phyloP scores from a whole-genome alignment of 2,329 filamentous ascomycete species.

The Aspergillus sp. region DNA sequence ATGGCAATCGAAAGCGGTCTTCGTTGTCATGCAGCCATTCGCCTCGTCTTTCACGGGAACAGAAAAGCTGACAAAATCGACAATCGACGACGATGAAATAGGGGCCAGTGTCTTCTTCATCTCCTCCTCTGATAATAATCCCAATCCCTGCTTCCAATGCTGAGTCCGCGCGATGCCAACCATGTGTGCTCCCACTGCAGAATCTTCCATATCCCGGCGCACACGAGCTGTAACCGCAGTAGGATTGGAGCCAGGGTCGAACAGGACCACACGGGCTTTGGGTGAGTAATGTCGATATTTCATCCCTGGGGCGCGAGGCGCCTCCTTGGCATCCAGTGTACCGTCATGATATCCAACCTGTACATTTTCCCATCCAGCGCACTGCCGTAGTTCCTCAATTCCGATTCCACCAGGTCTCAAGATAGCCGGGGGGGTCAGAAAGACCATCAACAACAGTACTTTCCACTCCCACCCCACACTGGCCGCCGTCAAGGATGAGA shows the following conservation, averaged over 20 bases:
- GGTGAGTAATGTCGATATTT: constrained; percentile 99
- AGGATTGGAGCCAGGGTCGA: constrained; percentile 53
- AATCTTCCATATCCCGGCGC: constrained; percentile 26
- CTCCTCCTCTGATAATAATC: constrained; percentile 16
- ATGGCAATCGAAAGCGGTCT: constrained; percentile 60
- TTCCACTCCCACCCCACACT: constrained; percentile 85
- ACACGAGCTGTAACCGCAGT: constrained; percentile 26
- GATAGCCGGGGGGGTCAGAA: constrained; percentile 69
- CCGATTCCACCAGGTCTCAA: constrained; percentile 83
- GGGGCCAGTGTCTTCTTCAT: constrained; percentile 15
- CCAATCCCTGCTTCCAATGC: constrained; percentile 28
- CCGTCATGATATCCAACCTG: constrained; percentile 74
- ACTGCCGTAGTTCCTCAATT: constrained; percentile 69
- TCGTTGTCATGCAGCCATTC: constrained; percentile 13
- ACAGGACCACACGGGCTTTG: constrained; percentile 77
- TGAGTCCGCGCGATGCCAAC: constrained; percentile 39
- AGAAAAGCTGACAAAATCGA: constrained; percentile 21
- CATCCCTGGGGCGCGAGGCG: constrained; percentile 89
- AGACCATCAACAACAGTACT: constrained; percentile 95
- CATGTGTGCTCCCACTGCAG: constrained; percentile 21
- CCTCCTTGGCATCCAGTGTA: constrained; percentile 58
- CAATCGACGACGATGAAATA: constrained; percentile 19
- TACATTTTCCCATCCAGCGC: constrained; percentile 76
- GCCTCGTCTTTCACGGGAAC: constrained; percentile 20
- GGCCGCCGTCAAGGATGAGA: constrained; percentile 82